Base-by-base conservation (phyloP, 73 alveolate species). In the Paramecium octaurelia region DNA sequence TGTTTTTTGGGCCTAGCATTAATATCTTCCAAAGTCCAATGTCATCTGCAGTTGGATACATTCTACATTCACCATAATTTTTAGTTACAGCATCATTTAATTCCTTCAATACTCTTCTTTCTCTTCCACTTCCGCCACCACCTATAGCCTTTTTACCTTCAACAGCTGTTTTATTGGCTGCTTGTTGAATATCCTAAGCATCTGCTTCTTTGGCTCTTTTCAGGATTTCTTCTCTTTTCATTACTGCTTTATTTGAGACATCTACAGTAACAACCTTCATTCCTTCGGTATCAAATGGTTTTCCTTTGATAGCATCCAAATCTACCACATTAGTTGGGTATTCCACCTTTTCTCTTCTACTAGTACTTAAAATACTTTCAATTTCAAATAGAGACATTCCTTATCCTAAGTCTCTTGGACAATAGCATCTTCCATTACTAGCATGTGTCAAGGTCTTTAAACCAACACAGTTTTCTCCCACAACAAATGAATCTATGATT, bases 381-480 rank as follows among this genome's bases (percentile, higher is more conserved):
- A 85, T 69, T 70, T 93, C 93, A 71, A 93, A 93, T 29, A 93
- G 50, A 20, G 59, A 86, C 69, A 93, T 44, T 1, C 96, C 96
- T 24, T 68, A 69, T 1, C 86, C 93, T 1, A 93, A 27, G 46
- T 86, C 93, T 71, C 54, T 38, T 36, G 95, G 95, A 36, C 88
- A 42, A 75, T 86, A 93, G 14, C 93, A 92, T 36, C 92, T 80
- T 1, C 96, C 94, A 23, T 93, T 93, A 44, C 91, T 59, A 35
- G 96, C 94, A 75, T 86, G 93, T 8, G 94, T 86, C 40, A 87
- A 57, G 21, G 94, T 85, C 46, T 93, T 93, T 12, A 93, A 89
- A 12, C 93, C 92, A 29, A 57, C 73, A 31, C 94, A 87, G 5
- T 86, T 76, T 0, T 92, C 85, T 6, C 94, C 85, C 1, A 93